Base-by-base conservation (phyloP, 1,284 basidiomycete genomes). In the Cronartium quercuum region DNA sequence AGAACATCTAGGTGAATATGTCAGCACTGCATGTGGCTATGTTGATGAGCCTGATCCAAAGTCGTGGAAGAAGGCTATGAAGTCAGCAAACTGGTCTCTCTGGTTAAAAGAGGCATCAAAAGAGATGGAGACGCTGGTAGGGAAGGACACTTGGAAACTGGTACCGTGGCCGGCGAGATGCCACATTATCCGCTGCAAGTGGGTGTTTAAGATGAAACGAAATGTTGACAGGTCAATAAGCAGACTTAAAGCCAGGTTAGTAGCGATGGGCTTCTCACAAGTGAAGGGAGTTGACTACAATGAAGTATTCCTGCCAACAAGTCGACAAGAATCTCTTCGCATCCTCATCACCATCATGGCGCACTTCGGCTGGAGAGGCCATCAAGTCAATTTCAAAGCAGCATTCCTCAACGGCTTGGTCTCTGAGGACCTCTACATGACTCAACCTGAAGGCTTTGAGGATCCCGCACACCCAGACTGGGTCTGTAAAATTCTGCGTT, bases 321-420 rank as follows among this genome's bases (percentile, higher is more conserved):
- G 61, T 15, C 40, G 21, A 1, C 35, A 63, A 3, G 35, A 44
- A 38, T 55, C 76, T 1, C 35, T 76, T 0, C 42, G 51, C 0
- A 2, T 41, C 1, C 24, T 76, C 12, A 47, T 75, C n/a, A 24
- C 70, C 1, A 47, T 76, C 5, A 35, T 61, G 2, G 67, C 57
- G 0, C n/a, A 13, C 13, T 42, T 58, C 10, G 51, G 47, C 10
- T 71, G 38, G 64, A 57, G 37, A 21, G 66, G 68, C 7, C 5
- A 42, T 9, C 68, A 76, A 38, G 44, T 76, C 42, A 51, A 75
- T 37, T 63, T 75, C 61, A 63, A 24, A 21, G 40, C 61, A 13
- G 60, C 60, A 3, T 62, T 62, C 60, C 29, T 62, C 4, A 62
- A 62, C 18, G 60, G 60, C 6, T 37, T 35, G 18, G 18, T 62